Conservation (phyloP, 306 rosid genomes). For the Carpinus fangiana region DNA sequence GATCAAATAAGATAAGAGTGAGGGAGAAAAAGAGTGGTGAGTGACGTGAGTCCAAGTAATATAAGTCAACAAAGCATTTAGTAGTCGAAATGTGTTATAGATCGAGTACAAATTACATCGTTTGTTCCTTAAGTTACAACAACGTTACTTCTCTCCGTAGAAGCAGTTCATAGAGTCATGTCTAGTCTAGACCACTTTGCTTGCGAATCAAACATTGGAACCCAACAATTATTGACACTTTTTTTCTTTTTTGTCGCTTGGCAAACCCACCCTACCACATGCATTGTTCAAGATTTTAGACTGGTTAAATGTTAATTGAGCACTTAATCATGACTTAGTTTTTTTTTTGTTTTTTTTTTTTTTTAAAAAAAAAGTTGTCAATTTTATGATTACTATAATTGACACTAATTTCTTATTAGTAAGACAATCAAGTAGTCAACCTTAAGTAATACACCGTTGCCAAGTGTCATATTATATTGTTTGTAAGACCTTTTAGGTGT, state of each 20-base stretch:
- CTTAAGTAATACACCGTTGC: no score
- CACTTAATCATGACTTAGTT: no score
- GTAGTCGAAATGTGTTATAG: not conserved
- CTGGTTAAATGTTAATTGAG: no score
- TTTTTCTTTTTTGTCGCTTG: not conserved
- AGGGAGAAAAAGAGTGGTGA: not conserved
- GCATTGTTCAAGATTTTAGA: no score
- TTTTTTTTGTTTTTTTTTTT: no score
- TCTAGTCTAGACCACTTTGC: not conserved
- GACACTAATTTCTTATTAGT: no score
- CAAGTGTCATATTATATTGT: no score
- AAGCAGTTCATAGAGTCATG: not conserved
- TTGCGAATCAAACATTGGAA: not conserved
- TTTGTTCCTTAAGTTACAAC: conserved; percentile 8
- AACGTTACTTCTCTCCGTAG: not conserved
- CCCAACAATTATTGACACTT: not conserved
- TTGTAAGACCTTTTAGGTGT: no score
- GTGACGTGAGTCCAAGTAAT: not conserved
- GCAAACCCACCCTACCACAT: not conserved
- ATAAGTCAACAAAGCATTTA: not conserved
- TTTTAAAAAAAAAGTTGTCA: no score
- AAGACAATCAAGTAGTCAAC: no score
- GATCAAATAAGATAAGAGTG: not conserved
- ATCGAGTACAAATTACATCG: not conserved
- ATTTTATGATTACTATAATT: no score